phyloP scores from a whole-genome alignment of 768 basidiomycete species.

The Collybia mongolica region DNA sequence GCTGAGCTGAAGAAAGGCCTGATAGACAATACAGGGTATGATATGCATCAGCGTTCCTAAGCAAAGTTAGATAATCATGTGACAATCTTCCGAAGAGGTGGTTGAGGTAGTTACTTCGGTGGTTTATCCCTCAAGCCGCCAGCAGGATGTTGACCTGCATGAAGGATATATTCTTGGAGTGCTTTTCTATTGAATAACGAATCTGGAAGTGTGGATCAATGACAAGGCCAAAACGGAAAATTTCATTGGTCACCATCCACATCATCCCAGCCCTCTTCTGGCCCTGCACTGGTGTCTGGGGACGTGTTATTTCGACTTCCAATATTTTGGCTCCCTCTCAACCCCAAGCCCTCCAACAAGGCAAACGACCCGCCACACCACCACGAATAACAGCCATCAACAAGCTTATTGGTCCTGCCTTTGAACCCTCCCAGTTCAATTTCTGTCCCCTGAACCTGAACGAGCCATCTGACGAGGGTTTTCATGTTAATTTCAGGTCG shows the following conservation, averaged over 20 bases:
- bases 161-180: slow-evolving; percentile 84
- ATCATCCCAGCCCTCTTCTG: slow-evolving; percentile 61
- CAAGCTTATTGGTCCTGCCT: slow-evolving; percentile 96
- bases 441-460: slow-evolving; percentile 79
- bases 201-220: slow-evolving; percentile 22
- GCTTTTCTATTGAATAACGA: slow-evolving; percentile 62
- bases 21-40: slow-evolving; percentile 93
- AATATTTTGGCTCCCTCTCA: slow-evolving; percentile 34
- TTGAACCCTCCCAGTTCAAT: slow-evolving; percentile 90
- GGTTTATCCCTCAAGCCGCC: slow-evolving; percentile 96
- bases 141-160: slow-evolving; percentile 80
- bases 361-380: slow-evolving; percentile 93
- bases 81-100: neutral
- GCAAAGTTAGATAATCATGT: neutral
- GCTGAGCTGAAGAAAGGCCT: slow-evolving; percentile 88
- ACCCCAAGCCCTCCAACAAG: slow-evolving; percentile 63
- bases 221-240: neutral
- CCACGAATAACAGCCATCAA: slow-evolving; percentile 99
- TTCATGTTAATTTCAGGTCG: slow-evolving; percentile 52
- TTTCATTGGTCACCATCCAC: slow-evolving; percentile 51
- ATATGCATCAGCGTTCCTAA: slow-evolving; percentile 86
- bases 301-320: slow-evolving; percentile 1
- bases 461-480: slow-evolving; percentile 75
- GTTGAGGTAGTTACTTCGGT: slow-evolving; percentile 63
- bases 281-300: slow-evolving; percentile 26